Evolutionary conservation across 352 stramenopile species (phyloP).

Genomic region (Phytophthora fragariaefolia): DNA sequence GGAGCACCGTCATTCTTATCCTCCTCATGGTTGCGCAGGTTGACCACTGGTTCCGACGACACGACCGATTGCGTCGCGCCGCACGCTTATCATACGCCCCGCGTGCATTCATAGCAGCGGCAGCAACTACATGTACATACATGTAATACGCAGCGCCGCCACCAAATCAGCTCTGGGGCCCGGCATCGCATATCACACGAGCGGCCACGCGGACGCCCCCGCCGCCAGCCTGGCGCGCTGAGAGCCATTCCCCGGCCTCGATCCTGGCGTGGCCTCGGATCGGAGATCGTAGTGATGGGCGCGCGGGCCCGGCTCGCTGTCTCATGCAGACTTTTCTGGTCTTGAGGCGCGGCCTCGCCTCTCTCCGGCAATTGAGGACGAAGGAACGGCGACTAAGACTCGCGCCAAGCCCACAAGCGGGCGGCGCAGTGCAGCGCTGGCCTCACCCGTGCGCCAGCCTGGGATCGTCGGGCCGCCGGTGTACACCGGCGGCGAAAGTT

Average conservation of each 20-base stretch:
- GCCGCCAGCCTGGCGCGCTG: neutral
- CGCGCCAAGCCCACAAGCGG: neutral
- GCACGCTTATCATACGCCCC: constrained; percentile 16
- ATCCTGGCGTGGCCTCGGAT: constrained; percentile 7
- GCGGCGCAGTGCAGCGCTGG: neutral
- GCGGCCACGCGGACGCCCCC: neutral
- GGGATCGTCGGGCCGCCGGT: neutral
- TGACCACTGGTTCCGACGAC: constrained; percentile 2
- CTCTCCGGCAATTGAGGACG: neutral
- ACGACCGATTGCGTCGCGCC: constrained; percentile 21
- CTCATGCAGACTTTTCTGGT: constrained; percentile 15
- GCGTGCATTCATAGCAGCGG: constrained; percentile 14
- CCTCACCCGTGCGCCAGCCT: neutral
- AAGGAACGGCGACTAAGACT: neutral
- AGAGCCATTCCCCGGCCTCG: neutral
- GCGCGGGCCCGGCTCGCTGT: constrained; percentile 12
- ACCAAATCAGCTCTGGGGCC: too few relatives aligned
- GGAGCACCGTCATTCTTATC: neutral
- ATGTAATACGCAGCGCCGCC: too few relatives aligned
- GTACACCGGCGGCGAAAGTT: too few relatives aligned
- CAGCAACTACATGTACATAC: neutral
- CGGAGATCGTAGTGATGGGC: constrained; percentile 17
- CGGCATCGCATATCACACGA: constrained; percentile 28
- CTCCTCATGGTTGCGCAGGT: neutral
- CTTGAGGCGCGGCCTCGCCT: constrained; percentile 2